Evolutionary conservation across 2,329 filamentous ascomycete species (phyloP).

Genomic region (Trichoderma citrinoviride): DNA sequence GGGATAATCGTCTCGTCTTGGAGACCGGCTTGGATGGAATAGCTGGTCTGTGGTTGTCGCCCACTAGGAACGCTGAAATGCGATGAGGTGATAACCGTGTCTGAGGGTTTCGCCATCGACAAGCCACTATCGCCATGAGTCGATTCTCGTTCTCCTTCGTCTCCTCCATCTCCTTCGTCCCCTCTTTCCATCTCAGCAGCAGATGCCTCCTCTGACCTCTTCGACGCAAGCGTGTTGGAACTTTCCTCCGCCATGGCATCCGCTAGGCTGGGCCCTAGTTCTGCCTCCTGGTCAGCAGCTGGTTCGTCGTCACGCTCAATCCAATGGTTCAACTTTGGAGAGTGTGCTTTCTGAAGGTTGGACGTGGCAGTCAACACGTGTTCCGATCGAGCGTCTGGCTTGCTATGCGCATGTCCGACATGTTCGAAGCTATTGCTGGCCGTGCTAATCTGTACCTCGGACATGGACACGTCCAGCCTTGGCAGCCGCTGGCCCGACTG

Average conservation of each 20-base stretch:
- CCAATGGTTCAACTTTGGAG: neutral
- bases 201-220: neutral
- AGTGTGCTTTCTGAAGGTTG: neutral
- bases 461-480: slow-evolving; percentile 26
- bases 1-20: slow-evolving; percentile 28
- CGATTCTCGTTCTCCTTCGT: neutral
- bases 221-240: slow-evolving; percentile 3
- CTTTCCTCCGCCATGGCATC: slow-evolving; percentile 12
- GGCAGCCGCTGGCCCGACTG: slow-evolving; percentile 32
- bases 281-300: slow-evolving; percentile 26
- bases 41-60: slow-evolving; percentile 48
- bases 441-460: slow-evolving; percentile 27
- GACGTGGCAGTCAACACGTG: neutral
- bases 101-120: slow-evolving; percentile 17
- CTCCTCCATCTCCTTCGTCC: neutral
- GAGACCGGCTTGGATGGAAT: slow-evolving; percentile 34
- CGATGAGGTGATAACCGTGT: slow-evolving; percentile 25
- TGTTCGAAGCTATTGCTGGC: slow-evolving; percentile 27
- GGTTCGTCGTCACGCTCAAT: neutral
- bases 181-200: neutral
- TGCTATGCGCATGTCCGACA: slow-evolving; percentile 6
- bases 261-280: slow-evolving; percentile 19
- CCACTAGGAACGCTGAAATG: slow-evolving; percentile 46
- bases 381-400: neutral
- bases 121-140: neutral